Percentiles rank a stretch among this genome's conserved stretches.
Conservation (phyloP, 768 basidiomycete genomes). For the Russula compacta region DNA sequence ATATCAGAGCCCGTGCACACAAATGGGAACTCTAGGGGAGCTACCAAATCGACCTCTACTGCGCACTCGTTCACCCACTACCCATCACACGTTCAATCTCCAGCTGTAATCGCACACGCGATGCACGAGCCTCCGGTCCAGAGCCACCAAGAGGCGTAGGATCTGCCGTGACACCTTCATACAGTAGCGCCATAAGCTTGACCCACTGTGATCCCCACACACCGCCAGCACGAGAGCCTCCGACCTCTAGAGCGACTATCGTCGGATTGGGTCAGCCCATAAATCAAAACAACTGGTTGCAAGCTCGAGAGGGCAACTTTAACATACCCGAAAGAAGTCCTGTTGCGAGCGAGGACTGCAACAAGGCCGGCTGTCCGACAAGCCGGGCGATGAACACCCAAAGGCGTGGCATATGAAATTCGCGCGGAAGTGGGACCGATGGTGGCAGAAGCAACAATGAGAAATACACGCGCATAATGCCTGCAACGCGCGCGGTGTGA, state of each 20-base stretch:
- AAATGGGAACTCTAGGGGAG: conserved; percentile 2
- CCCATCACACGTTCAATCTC: conserved; percentile 57
- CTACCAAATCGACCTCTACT: not conserved
- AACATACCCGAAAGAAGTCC: conserved; percentile 54
- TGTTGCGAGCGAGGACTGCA: conserved; percentile 52
- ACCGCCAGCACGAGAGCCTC: conserved; percentile 48
- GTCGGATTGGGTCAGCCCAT: not conserved
- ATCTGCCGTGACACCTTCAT: conserved; percentile 53
- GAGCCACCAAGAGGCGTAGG: conserved; percentile 29
- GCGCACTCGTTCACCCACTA: conserved; percentile 1
- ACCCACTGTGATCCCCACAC: conserved; percentile 77
- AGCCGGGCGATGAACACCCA: conserved; percentile 72
- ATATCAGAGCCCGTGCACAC: conserved; percentile 1
- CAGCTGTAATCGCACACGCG: conserved; percentile 53
- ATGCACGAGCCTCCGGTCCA: conserved; percentile 29
- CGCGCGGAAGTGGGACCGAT: conserved; percentile 35
- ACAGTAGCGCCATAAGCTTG: conserved; percentile 58
- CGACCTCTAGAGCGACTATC: conserved; percentile 62
- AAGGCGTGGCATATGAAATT: conserved; percentile 53
- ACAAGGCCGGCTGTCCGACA: conserved; percentile 39
- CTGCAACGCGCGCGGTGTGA: conserved; percentile 58
- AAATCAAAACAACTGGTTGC: conserved; percentile 5
- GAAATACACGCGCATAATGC: conserved; percentile 84
- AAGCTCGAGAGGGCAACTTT: not conserved
- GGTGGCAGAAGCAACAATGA: conserved; percentile 42